Evolutionary conservation across 2,329 filamentous ascomycete species (phyloP), one percentile per base, ranked within the genome.

Genomic region (Ophiostoma populinum): DNA sequence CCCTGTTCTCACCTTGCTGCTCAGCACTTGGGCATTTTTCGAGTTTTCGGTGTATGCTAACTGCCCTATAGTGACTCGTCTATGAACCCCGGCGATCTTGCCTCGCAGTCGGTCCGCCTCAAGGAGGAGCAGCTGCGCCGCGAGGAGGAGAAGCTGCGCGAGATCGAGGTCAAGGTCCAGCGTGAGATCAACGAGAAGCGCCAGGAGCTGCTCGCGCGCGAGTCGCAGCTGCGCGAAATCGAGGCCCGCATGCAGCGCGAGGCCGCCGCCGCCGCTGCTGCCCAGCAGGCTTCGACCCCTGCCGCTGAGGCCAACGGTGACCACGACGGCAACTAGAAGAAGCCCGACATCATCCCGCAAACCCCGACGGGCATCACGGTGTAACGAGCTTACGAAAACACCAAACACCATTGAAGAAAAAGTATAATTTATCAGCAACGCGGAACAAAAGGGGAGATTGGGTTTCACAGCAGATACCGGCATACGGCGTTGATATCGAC

Each of bases 111-210:
- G 24, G 90, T 98, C 44, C 85, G 90, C 45, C 78, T 98, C 58
- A 98, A 98, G 83, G 90, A 98, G 59, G 90, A 98, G 63, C 90
- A 98, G 61, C 80, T 98, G 49, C 83, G 90, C 55, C 85, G 90
- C 52, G 90, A 98, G 62, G 90, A 98, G 66, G 90, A 98, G 79
- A 98, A 98, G 70, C 78, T 98, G 45, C 82, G 90, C 59, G 90
- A 98, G 66, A 95, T 98, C 56, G 90, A 98, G 58, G 69, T 94
- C 66, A 98, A 98, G 77, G 90, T 98, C 44, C 90, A 98, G 66
- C 82, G 90, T 55, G 90, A 98, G 63, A 98, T 98, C 67, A 93
- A 94, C 63, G 90, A 95, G 73, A 98, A 98, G 75, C 78, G 90
- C 64, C 90, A 98, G 65, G 90, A 98, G 62, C 71, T 98, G 43